Conservation (phyloP, 768 basidiomycete species). For the Pleurotus ostreatus region DNA sequence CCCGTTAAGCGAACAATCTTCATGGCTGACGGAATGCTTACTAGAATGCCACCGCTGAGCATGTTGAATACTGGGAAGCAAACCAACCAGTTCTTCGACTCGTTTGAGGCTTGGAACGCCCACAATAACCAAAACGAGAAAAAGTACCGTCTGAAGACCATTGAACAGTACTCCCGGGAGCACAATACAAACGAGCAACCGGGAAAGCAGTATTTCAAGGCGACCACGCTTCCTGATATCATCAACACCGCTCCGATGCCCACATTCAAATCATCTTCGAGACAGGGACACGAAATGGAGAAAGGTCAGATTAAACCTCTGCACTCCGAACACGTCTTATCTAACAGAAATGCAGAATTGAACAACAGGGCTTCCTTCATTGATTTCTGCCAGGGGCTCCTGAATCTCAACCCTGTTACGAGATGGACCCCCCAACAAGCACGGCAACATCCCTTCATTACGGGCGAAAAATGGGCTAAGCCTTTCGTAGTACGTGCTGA, state of each 20-base stretch:
- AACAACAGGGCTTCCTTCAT: constrained; percentile 93
- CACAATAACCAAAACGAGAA: constrained; percentile 75
- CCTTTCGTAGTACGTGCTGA: constrained; percentile 64
- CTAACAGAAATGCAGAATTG: constrained; percentile 56
- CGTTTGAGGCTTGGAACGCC: constrained; percentile 51
- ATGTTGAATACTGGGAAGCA: constrained; percentile 98
- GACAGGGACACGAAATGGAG: constrained; percentile 80
- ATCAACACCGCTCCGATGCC: constrained; percentile 96
- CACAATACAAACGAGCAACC: constrained; percentile 96
- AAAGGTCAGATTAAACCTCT: constrained; percentile 56
- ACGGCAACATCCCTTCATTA: constrained; percentile 93
- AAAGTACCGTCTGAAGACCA: constrained; percentile 81
- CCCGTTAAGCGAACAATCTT: background rate
- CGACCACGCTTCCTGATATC: constrained; percentile 89
- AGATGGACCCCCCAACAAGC: constrained; percentile 99
- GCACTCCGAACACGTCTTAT: background rate
- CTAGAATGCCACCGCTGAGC: constrained; percentile 82
- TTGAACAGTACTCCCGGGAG: constrained; percentile 95
- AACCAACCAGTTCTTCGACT: constrained; percentile 89
- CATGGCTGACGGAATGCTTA: background rate
- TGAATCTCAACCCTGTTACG: constrained; percentile 91
- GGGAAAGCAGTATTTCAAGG: constrained; percentile 98
- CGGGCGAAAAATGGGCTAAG: constrained; percentile 91
- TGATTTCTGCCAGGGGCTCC: constrained; percentile 93
- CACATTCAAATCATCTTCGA: constrained; percentile 63